phyloP scores from a whole-genome alignment of 495 filamentous ascomycete genomes.

The Parathielavia hyrcaniae region DNA sequence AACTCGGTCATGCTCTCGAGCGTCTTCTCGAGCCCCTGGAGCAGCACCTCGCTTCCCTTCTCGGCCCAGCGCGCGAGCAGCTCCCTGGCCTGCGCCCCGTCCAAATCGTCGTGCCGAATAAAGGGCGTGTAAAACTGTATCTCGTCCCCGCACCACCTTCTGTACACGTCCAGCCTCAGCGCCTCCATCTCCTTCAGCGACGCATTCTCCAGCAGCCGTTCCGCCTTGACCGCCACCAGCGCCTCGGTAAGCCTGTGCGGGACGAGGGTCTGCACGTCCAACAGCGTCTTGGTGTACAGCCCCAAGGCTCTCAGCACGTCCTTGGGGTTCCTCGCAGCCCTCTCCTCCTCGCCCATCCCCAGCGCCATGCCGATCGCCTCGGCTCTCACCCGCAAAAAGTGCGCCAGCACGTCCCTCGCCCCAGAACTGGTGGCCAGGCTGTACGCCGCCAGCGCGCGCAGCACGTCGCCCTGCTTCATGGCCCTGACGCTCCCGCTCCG shows the following conservation, averaged over 20 bases:
- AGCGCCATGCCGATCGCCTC: slow-evolving; percentile 59
- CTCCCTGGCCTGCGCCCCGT: slow-evolving; percentile 55
- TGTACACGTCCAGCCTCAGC: slow-evolving; percentile 73
- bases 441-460: slow-evolving; percentile 71
- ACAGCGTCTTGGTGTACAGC: slow-evolving; percentile 70
- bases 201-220: slow-evolving; percentile 62
- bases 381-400: slow-evolving; percentile 72
- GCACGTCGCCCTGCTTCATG: slow-evolving; percentile 48
- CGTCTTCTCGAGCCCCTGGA: slow-evolving; percentile 50
- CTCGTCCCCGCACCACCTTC: slow-evolving; percentile 75
- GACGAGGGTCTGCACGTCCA: slow-evolving; percentile 66
- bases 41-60: slow-evolving; percentile 58
- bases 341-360: slow-evolving; percentile 35
- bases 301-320: slow-evolving; percentile 57
- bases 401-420: slow-evolving; percentile 68
- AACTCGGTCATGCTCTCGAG: slow-evolving; percentile 57
- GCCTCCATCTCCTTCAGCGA: slow-evolving; percentile 59
- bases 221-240: slow-evolving; percentile 60
- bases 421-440: slow-evolving; percentile 77
- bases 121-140: slow-evolving; percentile 84
- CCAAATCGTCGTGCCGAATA: slow-evolving; percentile 76
- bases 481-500: slow-evolving; percentile 33
- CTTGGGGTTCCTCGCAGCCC: slow-evolving; percentile 27
- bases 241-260: slow-evolving; percentile 66
- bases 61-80: slow-evolving; percentile 69